Evolutionary conservation across 495 filamentous ascomycete genomes (phyloP).

Genomic region (Viridothelium virens): DNA sequence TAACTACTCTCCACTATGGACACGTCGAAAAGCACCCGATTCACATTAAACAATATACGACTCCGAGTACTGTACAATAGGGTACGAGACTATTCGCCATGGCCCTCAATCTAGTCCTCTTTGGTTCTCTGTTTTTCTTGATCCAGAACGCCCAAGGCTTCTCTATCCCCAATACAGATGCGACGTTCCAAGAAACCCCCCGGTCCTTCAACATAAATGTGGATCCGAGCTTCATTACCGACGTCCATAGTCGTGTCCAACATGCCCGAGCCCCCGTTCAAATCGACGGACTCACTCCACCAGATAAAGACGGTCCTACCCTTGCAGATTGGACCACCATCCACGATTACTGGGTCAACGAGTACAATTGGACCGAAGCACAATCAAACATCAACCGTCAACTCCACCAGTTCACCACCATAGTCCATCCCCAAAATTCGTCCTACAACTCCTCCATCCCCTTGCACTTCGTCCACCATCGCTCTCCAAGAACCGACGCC

Average conservation of each 20-base stretch:
- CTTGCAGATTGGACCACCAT: background rate
- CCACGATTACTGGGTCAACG: background rate
- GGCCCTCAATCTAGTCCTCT: background rate
- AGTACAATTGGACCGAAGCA: background rate
- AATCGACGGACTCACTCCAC: background rate
- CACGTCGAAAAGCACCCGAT: background rate
- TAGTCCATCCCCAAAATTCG: slow-evolving; percentile 5
- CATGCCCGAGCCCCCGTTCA: background rate
- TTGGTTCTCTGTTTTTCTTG: background rate
- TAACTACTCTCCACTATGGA: background rate
- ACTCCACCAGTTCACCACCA: background rate
- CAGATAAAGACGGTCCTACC: background rate
- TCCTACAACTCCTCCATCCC: background rate
- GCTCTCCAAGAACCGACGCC: slow-evolving; percentile 21
- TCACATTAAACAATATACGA: background rate
- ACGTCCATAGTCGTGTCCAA: background rate
- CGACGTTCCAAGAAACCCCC: background rate
- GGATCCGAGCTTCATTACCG: background rate
- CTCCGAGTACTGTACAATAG: background rate
- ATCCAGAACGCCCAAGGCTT: slow-evolving; percentile 1
- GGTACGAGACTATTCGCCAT: background rate
- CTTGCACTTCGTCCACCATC: slow-evolving; percentile 43
- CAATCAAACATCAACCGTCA: background rate
- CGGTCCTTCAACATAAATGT: background rate
- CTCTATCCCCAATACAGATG: background rate